Base-by-base conservation (phyloP, 139 green algal species). In the Picochlorum sp. region DNA sequence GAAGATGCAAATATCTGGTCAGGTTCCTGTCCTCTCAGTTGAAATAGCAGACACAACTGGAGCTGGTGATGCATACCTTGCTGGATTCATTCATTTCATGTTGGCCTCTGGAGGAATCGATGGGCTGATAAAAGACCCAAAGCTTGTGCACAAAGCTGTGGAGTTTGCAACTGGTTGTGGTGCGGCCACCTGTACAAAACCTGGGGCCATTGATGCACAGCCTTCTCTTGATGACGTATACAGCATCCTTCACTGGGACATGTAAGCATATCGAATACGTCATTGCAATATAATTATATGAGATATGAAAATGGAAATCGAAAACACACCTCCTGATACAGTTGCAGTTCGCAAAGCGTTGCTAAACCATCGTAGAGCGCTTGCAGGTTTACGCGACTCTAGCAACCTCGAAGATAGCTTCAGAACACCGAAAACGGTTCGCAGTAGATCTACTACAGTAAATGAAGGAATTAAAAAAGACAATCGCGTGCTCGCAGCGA, bases 11-110 rank as follows among this genome's bases (percentile, higher is more conserved):
- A 60, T 83, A 63, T 74, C 64, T 10, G 86, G 86, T 15, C 67
- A 75, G 56, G 72, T 92, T 26, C 83, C 81, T 1, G 76, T 85
- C 4, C 75, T 85, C 23, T 63, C 81, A 15, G 77, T 95, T 6
- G 62, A 87, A 7, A 80, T 92, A 2, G 60, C 67, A 4, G 90
- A 96, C 67, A 96, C 90, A 18, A 96, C 90, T 3, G 90, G 90
- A 1, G 87, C 88, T 13, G 90, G 88, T 1, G 90, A 96, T 51
- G 86, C 86, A 15, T 96, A 94, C 82, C 86, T 90, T 34, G 15
- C 62, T 59, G 72, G 57, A 45, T 73, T 72, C 45, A 31, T 74
- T 9, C 60, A 60, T 20, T 67, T 58, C 63, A 72, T 72, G 60
- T 28, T 78, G 58, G 67, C 85, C 68, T 71, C 75, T 26, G 86